Evolutionary conservation across 2,329 filamentous ascomycete genomes (phyloP).

Genomic region (Nemania diffusa): DNA sequence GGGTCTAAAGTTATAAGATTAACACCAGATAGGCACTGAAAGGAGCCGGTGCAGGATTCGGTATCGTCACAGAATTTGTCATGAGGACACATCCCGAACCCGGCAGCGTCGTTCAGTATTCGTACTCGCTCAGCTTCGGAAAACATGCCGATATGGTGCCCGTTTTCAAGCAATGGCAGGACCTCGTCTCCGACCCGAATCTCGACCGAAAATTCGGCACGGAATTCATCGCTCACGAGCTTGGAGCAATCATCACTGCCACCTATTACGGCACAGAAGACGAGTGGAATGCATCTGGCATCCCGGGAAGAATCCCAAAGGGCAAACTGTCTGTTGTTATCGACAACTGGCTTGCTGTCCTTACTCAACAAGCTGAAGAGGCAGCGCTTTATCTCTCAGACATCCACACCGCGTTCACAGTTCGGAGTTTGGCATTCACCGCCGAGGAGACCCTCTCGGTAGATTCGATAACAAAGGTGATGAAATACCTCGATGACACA

Average conservation of each 20-base stretch:
- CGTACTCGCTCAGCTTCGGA: slow-evolving; percentile 63
- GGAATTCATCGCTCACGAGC: slow-evolving; percentile 64
- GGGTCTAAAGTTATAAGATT: slow-evolving; percentile 3
- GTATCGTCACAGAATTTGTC: slow-evolving; percentile 67
- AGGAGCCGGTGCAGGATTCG: slow-evolving; percentile 67
- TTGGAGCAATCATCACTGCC: slow-evolving; percentile 66
- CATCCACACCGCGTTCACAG: slow-evolving; percentile 63
- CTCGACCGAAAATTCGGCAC: slow-evolving; percentile 69
- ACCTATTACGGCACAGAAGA: slow-evolving; percentile 69
- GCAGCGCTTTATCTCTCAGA: slow-evolving; percentile 60
- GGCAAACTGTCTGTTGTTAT: slow-evolving; percentile 58
- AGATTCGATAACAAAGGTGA: slow-evolving; percentile 59
- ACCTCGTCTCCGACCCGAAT: slow-evolving; percentile 62
- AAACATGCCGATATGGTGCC: slow-evolving; percentile 59
- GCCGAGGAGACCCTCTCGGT: slow-evolving; percentile 59
- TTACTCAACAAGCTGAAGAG: slow-evolving; percentile 63
- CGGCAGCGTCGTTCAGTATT: slow-evolving; percentile 66
- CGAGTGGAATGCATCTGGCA: slow-evolving; percentile 65
- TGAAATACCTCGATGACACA: slow-evolving; percentile 62
- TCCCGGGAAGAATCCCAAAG: slow-evolving; percentile 59
- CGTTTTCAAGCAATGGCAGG: slow-evolving; percentile 68
- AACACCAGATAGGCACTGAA: slow-evolving; percentile 56
- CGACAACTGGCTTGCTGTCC: slow-evolving; percentile 70
- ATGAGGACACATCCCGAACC: slow-evolving; percentile 67
- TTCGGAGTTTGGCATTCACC: slow-evolving; percentile 67